A percentile compares a stretch with the other conserved stretches of the same genome.
Evolutionary conservation across 331 rosid species (phyloP).

Genomic region (Erythrophleum ivorense): DNA sequence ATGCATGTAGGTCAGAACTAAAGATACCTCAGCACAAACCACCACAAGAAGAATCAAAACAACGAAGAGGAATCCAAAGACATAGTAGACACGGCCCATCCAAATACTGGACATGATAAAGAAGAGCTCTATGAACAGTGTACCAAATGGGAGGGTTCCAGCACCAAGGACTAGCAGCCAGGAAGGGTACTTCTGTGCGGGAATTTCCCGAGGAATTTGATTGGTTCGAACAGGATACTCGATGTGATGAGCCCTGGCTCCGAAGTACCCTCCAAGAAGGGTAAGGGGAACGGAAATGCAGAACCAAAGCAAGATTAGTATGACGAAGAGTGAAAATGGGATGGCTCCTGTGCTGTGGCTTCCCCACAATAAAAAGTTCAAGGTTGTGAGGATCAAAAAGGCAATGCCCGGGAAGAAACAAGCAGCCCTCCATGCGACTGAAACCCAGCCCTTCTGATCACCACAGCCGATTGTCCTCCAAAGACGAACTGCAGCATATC

Average conservation of each 20-base stretch:
- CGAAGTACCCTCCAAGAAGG: constrained; percentile 83
- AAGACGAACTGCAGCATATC: constrained; percentile 91
- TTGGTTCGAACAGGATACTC: constrained; percentile 93
- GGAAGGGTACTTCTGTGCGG: constrained; percentile 88
- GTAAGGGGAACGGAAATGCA: constrained; percentile 96
- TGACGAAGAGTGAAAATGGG: constrained; percentile 82
- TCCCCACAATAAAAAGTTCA: constrained; percentile 96
- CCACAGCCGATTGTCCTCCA: constrained; percentile 89
- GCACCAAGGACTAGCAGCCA: constrained; percentile 97
- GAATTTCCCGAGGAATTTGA: constrained; percentile 93
- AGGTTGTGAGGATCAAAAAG: constrained; percentile 76
- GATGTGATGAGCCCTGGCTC: constrained; percentile 80
- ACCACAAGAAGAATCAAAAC: constrained; percentile 85
- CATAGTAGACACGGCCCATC: constrained; percentile 98
- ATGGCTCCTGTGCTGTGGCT: constrained; percentile 99
- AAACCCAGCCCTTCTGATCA: constrained; percentile 77
- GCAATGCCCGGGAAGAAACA: constrained; percentile 98
- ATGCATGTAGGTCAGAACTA: constrained; percentile 96
- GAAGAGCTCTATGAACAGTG: constrained; percentile 93
- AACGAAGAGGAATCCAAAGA: constrained; percentile 86
- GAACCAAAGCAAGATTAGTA: constrained; percentile 89
- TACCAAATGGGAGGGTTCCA: constrained; percentile 94
- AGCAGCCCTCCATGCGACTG: constrained; percentile 86
- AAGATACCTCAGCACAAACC: constrained; percentile 93
- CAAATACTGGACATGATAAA: constrained; percentile 97